Evolutionary conservation across 140 eudicot genomes (phyloP).

Genomic region (Anethum foeniculum): DNA sequence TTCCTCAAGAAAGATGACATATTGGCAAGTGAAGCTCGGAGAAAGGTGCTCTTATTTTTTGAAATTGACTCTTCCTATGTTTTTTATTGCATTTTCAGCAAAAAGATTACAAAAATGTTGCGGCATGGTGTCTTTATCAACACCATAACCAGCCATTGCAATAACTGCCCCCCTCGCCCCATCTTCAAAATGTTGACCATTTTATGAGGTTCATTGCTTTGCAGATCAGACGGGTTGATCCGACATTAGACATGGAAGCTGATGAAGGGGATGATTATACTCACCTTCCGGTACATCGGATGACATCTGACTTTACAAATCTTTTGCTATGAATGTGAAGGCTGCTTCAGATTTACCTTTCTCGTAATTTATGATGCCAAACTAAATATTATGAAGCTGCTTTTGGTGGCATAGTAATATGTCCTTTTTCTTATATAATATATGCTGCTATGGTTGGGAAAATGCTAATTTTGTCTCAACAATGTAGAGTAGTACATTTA

Average conservation of each 20-base stretch:
- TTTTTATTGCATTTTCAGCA: neutral
- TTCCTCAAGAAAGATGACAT: conserved; percentile 83
- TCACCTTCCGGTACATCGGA: conserved; percentile 78
- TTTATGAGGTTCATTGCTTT: conserved; percentile 9
- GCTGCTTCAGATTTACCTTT: neutral
- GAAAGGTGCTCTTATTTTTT: conserved; percentile 48
- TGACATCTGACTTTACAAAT: neutral
- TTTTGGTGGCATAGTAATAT: neutral
- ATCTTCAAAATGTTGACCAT: neutral
- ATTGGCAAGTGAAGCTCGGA: conserved; percentile 75
- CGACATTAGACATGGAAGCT: conserved; percentile 93
- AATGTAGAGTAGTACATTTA: neutral
- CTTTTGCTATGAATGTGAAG: conserved; percentile 7
- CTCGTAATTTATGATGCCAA: neutral
- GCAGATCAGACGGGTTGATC: conserved; percentile 95
- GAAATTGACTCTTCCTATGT: neutral
- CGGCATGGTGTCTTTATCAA: neutral
- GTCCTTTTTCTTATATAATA: neutral
- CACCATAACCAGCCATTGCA: neutral
- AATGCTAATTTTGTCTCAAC: neutral
- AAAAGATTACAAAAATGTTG: neutral
- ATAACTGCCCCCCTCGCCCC: neutral
- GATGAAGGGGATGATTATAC: conserved; percentile 96
- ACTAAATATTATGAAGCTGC: neutral
- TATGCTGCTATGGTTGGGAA: neutral